Evolutionary conservation across 179 eudicot genomes (phyloP).

Genomic region (Pouteria campechiana): DNA sequence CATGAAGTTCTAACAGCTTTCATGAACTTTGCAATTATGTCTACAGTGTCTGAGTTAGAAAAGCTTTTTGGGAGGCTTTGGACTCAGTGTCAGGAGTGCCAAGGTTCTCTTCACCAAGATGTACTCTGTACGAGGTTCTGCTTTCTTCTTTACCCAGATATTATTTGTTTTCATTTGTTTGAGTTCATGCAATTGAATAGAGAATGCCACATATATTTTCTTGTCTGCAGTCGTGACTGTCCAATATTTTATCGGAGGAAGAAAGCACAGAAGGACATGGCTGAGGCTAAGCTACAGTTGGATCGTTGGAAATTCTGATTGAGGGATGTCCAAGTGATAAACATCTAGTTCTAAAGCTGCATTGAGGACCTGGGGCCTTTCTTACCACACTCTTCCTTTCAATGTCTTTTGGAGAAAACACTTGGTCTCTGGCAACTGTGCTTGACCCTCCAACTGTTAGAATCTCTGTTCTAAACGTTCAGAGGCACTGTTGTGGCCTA

Average conservation of each 20-base stretch:
- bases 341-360: too few relatives aligned
- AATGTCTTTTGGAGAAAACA: too few relatives aligned
- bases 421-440: too few relatives aligned
- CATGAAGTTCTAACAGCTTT: too few relatives aligned
- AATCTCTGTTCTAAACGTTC: too few relatives aligned
- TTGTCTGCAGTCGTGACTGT: conserved; percentile 70
- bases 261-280: conserved; percentile 98
- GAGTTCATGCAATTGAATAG: not conserved
- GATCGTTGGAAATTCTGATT: conserved; percentile 75
- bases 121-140: conserved; percentile 91
- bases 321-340: too few relatives aligned
- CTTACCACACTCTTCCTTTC: too few relatives aligned
- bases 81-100: conserved; percentile 99
- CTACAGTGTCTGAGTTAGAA: conserved; percentile 85
- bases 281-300: conserved; percentile 83
- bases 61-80: conserved; percentile 86
- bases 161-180: not conserved
- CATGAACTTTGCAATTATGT: not conserved
- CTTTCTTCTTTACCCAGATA: not conserved
- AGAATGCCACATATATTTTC: not conserved
- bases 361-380: too few relatives aligned
- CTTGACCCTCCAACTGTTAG: too few relatives aligned
- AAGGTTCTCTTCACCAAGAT: conserved; percentile 99
- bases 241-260: conserved; percentile 99
- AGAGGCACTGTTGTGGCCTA: too few relatives aligned